Evolutionary conservation across 805 yeast genomes (phyloP), one percentile per base, ranked within the genome.

Genomic region (Kregervanrija delftensis): DNA sequence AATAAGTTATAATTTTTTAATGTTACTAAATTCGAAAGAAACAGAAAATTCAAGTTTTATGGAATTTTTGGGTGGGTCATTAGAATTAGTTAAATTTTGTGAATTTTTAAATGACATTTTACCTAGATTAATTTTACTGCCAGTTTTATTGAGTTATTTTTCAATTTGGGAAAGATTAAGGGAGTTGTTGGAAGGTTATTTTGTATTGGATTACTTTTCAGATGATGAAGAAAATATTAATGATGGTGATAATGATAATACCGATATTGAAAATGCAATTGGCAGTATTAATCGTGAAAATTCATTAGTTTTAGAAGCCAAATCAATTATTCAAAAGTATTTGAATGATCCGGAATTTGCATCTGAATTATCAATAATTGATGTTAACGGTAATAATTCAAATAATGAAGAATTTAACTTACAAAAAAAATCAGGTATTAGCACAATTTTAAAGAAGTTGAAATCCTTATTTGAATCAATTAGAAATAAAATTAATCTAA

Each of bases 61-160:
- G 57, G 72, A 75, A 40, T 85, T 89, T 67, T 71, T 83, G 48
- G 95, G 93, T 8, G 69, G 76, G 52, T 82, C 87, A 5, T 83
- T 87, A 57, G 83, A 85, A 54, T 65, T 86, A 50, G 81, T 90
- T 10, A 81, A 87, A 3, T 66, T 86, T 30, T 90, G 91, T 50
- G 77, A 79, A 44, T 71, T 79, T 52, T 71, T 86, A 62, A 85
- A 85, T 60, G 79, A 79, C 51, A 69, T 86, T 70, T 64, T 86
- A n/a, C 96, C 96, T 1, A 69, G 95, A 51, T 67, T 87, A 15
- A 70, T 86, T 10, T 51, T 87, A 12, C 63, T 87, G n/a, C 95
- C 95, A 1, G 73, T 86, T 8, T 51, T 76, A 1, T 60, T 87
- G 37, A 76, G 90, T 1, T 51, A 69, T 14, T 82, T 86, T 59